Evolutionary conservation across 2,329 filamentous ascomycete genomes (phyloP).

Genomic region (Alternaria sp.): DNA sequence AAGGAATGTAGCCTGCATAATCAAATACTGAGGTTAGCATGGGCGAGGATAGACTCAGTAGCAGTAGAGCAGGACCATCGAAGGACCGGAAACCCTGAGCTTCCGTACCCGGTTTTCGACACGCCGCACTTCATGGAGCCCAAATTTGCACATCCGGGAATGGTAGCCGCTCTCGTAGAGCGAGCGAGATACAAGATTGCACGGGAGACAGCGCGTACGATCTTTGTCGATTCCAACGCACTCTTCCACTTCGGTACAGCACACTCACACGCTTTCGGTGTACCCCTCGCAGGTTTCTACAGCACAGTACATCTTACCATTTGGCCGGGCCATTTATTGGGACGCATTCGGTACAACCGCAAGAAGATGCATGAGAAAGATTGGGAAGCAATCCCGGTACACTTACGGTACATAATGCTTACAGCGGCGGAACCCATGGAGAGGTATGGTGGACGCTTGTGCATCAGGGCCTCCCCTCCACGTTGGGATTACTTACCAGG

Average conservation of each 20-base stretch:
- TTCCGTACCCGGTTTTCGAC: neutral
- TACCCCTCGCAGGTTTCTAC: neutral
- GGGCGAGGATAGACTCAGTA: neutral
- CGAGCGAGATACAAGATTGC: neutral
- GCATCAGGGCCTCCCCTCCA: neutral
- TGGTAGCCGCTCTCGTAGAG: neutral
- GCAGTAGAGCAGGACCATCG: neutral
- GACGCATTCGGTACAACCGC: neutral
- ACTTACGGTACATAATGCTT: neutral
- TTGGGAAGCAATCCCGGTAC: neutral
- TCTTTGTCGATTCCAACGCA: neutral
- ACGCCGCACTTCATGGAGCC: neutral
- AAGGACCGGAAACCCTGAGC: neutral
- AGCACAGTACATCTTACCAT: neutral
- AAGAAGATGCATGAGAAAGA: neutral
- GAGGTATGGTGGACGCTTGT: neutral
- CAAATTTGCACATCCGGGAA: neutral
- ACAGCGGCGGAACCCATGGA: neutral
- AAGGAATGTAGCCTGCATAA: neutral
- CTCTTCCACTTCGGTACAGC: neutral
- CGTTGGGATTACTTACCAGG: neutral
- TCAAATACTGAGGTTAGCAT: neutral
- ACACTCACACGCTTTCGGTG: neutral
- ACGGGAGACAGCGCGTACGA: neutral
- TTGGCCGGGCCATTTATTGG: neutral